phyloP scores from a whole-genome alignment of 1,284 basidiomycete species.

The Tilletia indica region DNA sequence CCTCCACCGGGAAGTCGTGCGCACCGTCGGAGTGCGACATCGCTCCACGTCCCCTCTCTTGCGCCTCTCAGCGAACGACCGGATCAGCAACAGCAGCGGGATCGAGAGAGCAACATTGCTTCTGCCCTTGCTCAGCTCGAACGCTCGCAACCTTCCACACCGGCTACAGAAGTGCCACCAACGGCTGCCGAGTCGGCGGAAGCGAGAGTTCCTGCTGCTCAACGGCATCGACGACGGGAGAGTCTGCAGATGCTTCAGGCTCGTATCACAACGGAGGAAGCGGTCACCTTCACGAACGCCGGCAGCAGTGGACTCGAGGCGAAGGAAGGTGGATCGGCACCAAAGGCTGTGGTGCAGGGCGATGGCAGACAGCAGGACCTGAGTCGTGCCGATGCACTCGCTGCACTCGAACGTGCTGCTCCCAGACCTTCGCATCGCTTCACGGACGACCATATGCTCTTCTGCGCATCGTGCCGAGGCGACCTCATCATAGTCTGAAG shows the following conservation, averaged over 20 bases:
- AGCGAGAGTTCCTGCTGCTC: slow-evolving; percentile 21
- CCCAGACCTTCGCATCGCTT: slow-evolving; percentile 26
- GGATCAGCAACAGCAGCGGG: background rate
- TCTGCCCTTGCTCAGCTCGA: slow-evolving; percentile 22
- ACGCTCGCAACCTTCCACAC: background rate
- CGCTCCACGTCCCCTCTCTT: slow-evolving; percentile 20
- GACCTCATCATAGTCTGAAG: slow-evolving; percentile 29
- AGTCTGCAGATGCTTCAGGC: slow-evolving; percentile 31
- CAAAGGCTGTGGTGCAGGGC: slow-evolving; percentile 14
- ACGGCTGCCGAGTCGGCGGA: slow-evolving; percentile 14
- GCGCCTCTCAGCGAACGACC: slow-evolving; percentile 20
- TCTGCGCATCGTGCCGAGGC: slow-evolving; percentile 29
- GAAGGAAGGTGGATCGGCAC: slow-evolving; percentile 13
- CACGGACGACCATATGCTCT: slow-evolving; percentile 29
- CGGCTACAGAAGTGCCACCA: background rate
- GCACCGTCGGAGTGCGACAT: slow-evolving; percentile 27
- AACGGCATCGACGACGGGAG: slow-evolving; percentile 26
- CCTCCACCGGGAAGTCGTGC: slow-evolving; percentile 13
- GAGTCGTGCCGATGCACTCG: background rate
- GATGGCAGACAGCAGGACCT: background rate
- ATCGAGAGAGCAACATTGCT: background rate
- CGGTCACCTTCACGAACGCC: background rate
- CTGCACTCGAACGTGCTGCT: background rate
- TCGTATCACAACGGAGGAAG: slow-evolving; percentile 23
- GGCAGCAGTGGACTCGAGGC: slow-evolving; percentile 15